phyloP scores from a whole-genome alignment of 2,329 filamentous ascomycete genomes.

The Paramyrothecium sp. region DNA sequence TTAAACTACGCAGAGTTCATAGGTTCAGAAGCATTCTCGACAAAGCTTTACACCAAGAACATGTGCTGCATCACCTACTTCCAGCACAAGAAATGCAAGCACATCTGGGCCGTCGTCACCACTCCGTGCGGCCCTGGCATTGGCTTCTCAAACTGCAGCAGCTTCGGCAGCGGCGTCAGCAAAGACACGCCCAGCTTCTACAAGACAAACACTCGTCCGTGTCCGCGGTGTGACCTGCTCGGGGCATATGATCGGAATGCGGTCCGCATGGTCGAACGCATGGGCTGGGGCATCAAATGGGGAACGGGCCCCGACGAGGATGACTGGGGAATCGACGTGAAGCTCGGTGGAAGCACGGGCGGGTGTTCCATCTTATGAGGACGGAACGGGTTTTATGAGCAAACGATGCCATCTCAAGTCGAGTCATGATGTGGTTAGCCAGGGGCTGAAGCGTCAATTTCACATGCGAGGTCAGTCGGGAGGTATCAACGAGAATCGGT shows the following conservation, averaged over 20 bases:
- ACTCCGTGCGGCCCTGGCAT: slow-evolving; percentile 45
- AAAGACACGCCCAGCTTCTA: slow-evolving; percentile 34
- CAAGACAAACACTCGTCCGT: slow-evolving; percentile 33
- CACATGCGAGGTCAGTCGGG: too few relatives aligned
- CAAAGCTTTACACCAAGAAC: background rate
- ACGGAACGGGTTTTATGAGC: background rate
- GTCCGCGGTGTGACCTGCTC: slow-evolving; percentile 38
- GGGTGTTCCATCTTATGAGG: slow-evolving; percentile 29
- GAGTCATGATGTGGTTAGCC: too few relatives aligned
- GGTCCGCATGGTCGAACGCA: slow-evolving; percentile 42
- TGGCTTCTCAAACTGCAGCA: slow-evolving; percentile 48
- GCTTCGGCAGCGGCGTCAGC: slow-evolving; percentile 37
- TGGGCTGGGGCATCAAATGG: slow-evolving; percentile 44
- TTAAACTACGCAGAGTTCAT: too few relatives aligned
- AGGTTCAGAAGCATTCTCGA: too few relatives aligned
- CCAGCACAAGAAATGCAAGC: slow-evolving; percentile 46
- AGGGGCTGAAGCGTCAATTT: too few relatives aligned
- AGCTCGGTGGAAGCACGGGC: slow-evolving; percentile 14
- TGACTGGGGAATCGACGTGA: slow-evolving; percentile 34
- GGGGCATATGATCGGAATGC: slow-evolving; percentile 46
- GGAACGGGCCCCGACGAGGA: slow-evolving; percentile 41
- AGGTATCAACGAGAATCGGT: too few relatives aligned
- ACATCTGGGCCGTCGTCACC: slow-evolving; percentile 50
- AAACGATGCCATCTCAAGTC: background rate
- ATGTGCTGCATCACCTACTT: slow-evolving; percentile 52